These are phyloP conservation scores for Nothophoma quercina DNA, from an alignment of 2,329 filamentous ascomycete species.

Conservation along the genomic window DNA sequence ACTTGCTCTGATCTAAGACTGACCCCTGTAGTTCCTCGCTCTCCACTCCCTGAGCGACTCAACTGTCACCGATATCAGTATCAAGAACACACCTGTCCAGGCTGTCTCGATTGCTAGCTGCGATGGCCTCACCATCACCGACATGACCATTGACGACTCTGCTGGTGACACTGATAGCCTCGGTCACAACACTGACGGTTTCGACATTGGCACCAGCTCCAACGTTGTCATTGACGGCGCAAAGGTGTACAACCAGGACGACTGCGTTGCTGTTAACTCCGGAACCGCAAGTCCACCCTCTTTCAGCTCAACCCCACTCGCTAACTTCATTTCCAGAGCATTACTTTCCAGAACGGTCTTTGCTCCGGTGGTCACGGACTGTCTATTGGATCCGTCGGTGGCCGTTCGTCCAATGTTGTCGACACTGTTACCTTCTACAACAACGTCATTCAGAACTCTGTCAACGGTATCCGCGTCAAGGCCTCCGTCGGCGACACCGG, in stretches of 20 bases:
- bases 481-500: conserved; percentile 61
- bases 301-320: neutral
- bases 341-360: conserved; percentile 50
- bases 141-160: conserved; percentile 64
- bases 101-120: conserved; percentile 57
- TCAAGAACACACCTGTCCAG: conserved; percentile 64
- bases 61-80: conserved; percentile 57
- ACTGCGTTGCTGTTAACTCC: conserved; percentile 66
- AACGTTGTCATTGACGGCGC: conserved; percentile 60
- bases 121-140: conserved; percentile 54
- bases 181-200: conserved; percentile 63
- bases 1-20: neutral
- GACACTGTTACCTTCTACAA: conserved; percentile 60
- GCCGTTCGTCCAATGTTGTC: conserved; percentile 62
- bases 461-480: conserved; percentile 67
- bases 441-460: conserved; percentile 58
- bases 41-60: conserved; percentile 61
- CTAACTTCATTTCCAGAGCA: conserved; percentile 24
- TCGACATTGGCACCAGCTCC: conserved; percentile 60
- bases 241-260: conserved; percentile 65
- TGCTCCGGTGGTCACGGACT: conserved; percentile 65
- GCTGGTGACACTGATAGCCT: conserved; percentile 55
- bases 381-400: conserved; percentile 66
- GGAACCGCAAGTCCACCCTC: conserved; percentile 49
- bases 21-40: conserved; percentile 57